Base-by-base conservation (phyloP, 2,329 filamentous ascomycete genomes). In the Calonectria honghensis region DNA sequence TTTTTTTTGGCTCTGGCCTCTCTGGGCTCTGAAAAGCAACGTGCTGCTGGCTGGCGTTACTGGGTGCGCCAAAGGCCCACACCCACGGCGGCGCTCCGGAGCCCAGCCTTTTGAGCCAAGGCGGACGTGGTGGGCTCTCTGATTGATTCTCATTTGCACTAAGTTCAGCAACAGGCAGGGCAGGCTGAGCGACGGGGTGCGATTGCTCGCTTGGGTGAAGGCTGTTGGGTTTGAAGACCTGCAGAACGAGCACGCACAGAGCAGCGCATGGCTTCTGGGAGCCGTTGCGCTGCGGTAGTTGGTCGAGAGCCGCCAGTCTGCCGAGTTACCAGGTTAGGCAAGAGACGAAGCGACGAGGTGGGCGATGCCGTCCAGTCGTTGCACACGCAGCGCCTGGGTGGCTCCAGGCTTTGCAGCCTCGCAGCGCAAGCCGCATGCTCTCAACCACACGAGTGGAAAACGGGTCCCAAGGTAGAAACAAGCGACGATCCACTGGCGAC, bases 41-140 rank as follows among this genome's bases (percentile, higher is more conserved):
- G 65, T 70, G 50, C 65, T 57, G 74, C 77, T 80, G 78, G 76
- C 61, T 35, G 76, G 73, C 65, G 37, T 76, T 78, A 74, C 78
- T 77, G 75, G 72, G 70, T 72, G 77, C 73, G 72, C 74, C 76
- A 66, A 70, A 68, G 70, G 54, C 69, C 73, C 73, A 75, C 73
- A 70, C 69, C 70, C 73, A 70, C 70, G 66, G 32, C 73, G 70
- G 73, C 57, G 66, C 67, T 45, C 70, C 70, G 70, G 73, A 70
- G 70, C 51, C 73, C 67, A 75, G 70, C 73, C 66, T 73, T 73
- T 75, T 67, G 73, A 70, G 70, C 73, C 73, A 52, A 63, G 70
- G 37, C 73, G 52, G 73, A 32, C 45, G 35, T 20, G 24, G 54
- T 66, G 59, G 39, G 50, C 45, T 29, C 41, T 29, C 51, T 70